A percentile compares a stretch with the other conserved stretches of the same genome.
phyloP scores from a whole-genome alignment of 139 green algal species.

The Coelastrella sp. region DNA sequence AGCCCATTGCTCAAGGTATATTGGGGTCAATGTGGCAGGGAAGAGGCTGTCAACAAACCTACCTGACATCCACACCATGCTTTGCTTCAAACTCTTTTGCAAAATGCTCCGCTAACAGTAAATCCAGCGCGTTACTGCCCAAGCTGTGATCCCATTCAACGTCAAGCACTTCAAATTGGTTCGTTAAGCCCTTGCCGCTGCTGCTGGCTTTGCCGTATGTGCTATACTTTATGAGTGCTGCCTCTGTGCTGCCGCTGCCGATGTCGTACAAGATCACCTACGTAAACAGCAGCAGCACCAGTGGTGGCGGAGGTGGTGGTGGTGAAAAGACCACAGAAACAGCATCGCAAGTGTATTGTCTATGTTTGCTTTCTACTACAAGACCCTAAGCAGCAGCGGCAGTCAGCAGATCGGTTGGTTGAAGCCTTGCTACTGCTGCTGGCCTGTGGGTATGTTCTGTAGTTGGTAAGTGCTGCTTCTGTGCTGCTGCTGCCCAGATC shows the following conservation, averaged over 20 bases:
- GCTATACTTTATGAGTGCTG: conserved; percentile 89
- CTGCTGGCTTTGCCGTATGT: conserved; percentile 82
- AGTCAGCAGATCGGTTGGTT: too few species aligned
- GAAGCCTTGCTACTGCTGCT: too few species aligned
- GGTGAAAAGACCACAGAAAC: too few species aligned
- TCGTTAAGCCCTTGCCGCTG: conserved; percentile 72
- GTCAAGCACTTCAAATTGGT: conserved; percentile 94
- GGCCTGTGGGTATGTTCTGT: too few species aligned
- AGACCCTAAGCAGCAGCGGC: too few species aligned
- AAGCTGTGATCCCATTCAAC: conserved; percentile 88
- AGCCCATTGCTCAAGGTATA: too few species aligned
- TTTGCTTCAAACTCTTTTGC: conserved; percentile 86
- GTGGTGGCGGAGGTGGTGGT: not conserved
- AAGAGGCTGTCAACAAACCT: not conserved
- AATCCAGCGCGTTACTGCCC: conserved; percentile 90
- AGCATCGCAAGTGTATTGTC: too few species aligned
- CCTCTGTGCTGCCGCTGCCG: conserved; percentile 83
- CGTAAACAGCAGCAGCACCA: not conserved
- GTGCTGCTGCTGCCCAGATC: too few species aligned
- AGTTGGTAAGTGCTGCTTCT: too few species aligned
- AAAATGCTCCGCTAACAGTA: conserved; percentile 92
- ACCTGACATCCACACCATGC: conserved; percentile 51
- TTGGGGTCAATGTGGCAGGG: too few species aligned
- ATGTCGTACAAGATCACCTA: conserved; percentile 95
- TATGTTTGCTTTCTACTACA: too few species aligned